Base-by-base conservation (phyloP, 805 yeast genomes). In the Kazachstania martiniae region DNA sequence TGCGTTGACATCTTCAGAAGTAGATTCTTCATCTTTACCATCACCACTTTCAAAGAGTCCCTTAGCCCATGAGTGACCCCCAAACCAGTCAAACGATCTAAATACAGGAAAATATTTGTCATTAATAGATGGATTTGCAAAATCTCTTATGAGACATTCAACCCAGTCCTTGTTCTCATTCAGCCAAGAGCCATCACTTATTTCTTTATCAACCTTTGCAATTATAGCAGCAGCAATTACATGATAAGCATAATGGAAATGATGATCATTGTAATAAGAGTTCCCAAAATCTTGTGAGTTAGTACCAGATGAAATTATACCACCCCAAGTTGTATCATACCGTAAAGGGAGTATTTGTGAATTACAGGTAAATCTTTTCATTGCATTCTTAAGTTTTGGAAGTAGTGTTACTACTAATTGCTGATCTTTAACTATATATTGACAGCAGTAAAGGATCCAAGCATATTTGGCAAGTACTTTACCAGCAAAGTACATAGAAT, bases 401-500 rank as follows among this genome's bases (percentile, higher is more conserved):
- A 85, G 59, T 25, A 81, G 59, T 7, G 53, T 53, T 10, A 53
- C 43, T 1, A 91, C 68, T 34, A 79, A 56, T 1, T 48, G 53
- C 0, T 57, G 49, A 49, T 87, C 80, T 13, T 70, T 52, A 28
- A 89, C 54, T 13, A 89, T 66, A 39, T 66, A 75, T 34, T 79
- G 75, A 24, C 78, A 74, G 8, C 77, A 83, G 40, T 80, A 80
- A 10, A 85, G 64, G 32, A 91, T 69, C 66, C 81, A 80, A 0
- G 97, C 95, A 58, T 82, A 91, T 59, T 87, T 91, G 43, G 86
- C 95, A 31, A 87, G 61, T 18, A 74, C 67, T 53, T 91, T 89
- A 9, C 97, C 98, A 2, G 94, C 70, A 14, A 83, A 75, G 58
- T 89, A 89, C 82, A 87, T 87, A 1, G 95, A 84, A 40, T 84